A percentile compares a stretch with the other conserved stretches of the same genome.
Evolutionary conservation across 2,329 filamentous ascomycete genomes (phyloP).

Genomic region (Sarocladiaceae sp.): DNA sequence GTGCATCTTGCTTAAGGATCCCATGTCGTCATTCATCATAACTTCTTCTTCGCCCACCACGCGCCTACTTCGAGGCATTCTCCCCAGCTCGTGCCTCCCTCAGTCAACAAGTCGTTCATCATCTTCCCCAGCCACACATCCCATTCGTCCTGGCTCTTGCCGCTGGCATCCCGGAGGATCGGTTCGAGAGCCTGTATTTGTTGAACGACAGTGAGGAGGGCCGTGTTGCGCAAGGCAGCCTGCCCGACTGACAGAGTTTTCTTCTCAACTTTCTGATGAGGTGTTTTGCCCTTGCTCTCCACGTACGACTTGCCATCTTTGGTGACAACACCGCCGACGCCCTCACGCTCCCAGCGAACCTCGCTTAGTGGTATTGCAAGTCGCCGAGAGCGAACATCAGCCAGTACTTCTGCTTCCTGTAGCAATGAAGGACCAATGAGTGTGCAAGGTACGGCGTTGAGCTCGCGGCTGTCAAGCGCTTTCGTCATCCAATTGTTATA

Average conservation of each 20-base stretch:
- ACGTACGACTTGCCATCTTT: conserved; percentile 58
- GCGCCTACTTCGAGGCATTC: conserved; percentile 81
- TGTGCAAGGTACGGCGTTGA: conserved; percentile 75
- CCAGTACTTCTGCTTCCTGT: conserved; percentile 72
- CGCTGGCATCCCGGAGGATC: conserved; percentile 68
- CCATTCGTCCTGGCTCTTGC: conserved; percentile 83
- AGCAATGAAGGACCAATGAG: conserved; percentile 70
- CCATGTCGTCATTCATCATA: not conserved
- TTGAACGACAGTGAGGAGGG: conserved; percentile 73
- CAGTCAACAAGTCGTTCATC: conserved; percentile 72
- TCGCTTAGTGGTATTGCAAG: conserved; percentile 85
- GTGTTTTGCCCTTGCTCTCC: conserved; percentile 40
- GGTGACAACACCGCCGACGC: conserved; percentile 58
- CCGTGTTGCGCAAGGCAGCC: conserved; percentile 69
- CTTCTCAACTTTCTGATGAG: conserved; percentile 32
- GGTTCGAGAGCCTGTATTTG: conserved; percentile 78
- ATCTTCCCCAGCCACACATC: conserved; percentile 77
- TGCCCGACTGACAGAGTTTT: conserved; percentile 63
- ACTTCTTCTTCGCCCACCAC: conserved; percentile 73
- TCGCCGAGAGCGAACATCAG: conserved; percentile 66
- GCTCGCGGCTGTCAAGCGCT: conserved; percentile 65
- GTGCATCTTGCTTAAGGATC: not conserved
- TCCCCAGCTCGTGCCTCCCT: conserved; percentile 70
- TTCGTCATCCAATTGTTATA: conserved; percentile 80
- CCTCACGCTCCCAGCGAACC: conserved; percentile 81